These are phyloP conservation scores for Lipomyces starkeyi DNA, from an alignment of 805 yeast genomes.

Conservation along the genomic window DNA sequence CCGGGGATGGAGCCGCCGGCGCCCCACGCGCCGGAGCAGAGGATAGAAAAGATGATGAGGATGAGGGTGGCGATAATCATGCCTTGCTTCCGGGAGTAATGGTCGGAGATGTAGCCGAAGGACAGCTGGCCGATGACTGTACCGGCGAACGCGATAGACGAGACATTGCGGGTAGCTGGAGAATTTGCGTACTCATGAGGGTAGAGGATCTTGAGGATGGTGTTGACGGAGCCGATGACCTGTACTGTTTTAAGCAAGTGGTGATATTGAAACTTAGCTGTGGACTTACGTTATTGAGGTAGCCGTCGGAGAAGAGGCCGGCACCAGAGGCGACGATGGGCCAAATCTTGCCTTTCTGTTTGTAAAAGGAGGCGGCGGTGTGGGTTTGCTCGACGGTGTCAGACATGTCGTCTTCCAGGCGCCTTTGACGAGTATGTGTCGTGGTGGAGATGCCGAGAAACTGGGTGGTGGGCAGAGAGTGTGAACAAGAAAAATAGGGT, in stretches of 20 bases:
- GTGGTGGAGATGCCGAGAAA: neutral
- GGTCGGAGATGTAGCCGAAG: slow-evolving; percentile 83
- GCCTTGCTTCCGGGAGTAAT: slow-evolving; percentile 77
- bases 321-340: slow-evolving; percentile 87
- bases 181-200: slow-evolving; percentile 67
- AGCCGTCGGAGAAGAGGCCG: slow-evolving; percentile 92
- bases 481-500: neutral
- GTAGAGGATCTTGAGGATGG: slow-evolving; percentile 71
- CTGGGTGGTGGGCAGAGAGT: neutral
- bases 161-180: slow-evolving; percentile 74
- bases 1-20: slow-evolving; percentile 70
- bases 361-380: neutral
- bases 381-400: neutral
- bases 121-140: slow-evolving; percentile 83
- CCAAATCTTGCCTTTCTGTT: slow-evolving; percentile 48
- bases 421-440: neutral
- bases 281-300: slow-evolving; percentile 65
- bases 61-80: slow-evolving; percentile 80
- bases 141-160: slow-evolving; percentile 90
- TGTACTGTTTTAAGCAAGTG: neutral
- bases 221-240: slow-evolving; percentile 75
- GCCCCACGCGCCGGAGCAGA: slow-evolving; percentile 91
- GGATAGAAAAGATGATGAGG: slow-evolving; percentile 75
- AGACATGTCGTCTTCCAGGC: neutral
- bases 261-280: neutral